A percentile compares a stretch with the other conserved stretches of the same genome.
phyloP scores from a whole-genome alignment of 1,139 yeast species.

The Blastobotrys apis region DNA sequence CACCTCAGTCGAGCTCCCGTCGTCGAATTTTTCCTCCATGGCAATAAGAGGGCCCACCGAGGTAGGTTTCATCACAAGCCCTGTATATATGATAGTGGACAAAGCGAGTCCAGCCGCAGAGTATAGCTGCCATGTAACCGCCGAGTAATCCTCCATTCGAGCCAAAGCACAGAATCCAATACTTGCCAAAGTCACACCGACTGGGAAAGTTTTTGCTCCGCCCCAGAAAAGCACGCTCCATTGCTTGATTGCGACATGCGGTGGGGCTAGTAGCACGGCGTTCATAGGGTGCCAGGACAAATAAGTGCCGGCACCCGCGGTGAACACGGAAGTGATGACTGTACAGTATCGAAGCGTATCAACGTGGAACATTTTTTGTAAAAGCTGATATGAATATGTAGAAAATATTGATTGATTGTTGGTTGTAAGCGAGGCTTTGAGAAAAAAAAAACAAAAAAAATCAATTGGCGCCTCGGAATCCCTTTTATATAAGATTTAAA shows the following conservation, averaged over 20 bases:
- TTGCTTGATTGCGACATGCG: not conserved
- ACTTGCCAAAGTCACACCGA: not conserved
- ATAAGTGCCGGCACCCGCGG: slow-evolving; percentile 1
- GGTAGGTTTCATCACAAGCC: not conserved
- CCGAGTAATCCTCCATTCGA: too few species aligned
- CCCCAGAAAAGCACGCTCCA: not conserved
- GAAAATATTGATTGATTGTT: too few species aligned
- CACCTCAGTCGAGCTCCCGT: not conserved
- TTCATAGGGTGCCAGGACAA: not conserved
- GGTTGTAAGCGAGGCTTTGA: too few species aligned
- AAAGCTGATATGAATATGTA: too few species aligned
- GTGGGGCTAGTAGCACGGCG: not conserved
- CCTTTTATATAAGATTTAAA: too few species aligned
- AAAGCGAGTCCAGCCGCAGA: not conserved
- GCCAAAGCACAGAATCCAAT: not conserved
- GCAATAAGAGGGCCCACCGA: not conserved
- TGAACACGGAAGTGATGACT: not conserved
- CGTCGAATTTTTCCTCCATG: not conserved
- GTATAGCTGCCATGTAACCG: not conserved
- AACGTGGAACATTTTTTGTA: too few species aligned
- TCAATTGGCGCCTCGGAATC: too few species aligned
- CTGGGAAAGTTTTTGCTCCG: not conserved
- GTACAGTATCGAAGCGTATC: too few species aligned
- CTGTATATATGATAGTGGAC: not conserved
- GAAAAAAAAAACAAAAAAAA: too few species aligned